Evolutionary conservation across 306 rosid genomes (phyloP), one percentile per base, ranked within the genome.

Genomic region (Citrullus amarus): DNA sequence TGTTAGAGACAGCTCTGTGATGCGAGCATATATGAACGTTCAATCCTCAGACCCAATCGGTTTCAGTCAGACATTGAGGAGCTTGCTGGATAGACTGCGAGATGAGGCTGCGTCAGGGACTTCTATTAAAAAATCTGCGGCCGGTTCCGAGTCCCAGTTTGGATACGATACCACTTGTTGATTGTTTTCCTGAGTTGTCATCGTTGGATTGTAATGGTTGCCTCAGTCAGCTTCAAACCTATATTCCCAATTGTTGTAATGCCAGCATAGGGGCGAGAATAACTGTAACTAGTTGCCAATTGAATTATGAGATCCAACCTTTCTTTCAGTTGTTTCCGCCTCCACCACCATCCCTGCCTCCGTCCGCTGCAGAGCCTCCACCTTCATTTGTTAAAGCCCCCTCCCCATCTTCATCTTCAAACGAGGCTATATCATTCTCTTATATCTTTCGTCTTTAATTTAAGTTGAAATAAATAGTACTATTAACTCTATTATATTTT

Each of bases 131-230:
- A 84, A 78, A 30, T 72, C 39, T 55, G 82, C 86, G 34, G 34
- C 34, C 34, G 34, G 4, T 46, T 46, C 51, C 51, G 9, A 9
- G 12, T 46, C 51, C 51, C 14, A 46, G 51, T 11, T 8, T 11
- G 51, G 12, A 2, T 46, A 46, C 51, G 13, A 43, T 80, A 58
- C 32, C 12, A 6, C 16, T 58, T 8, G 38, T 22, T 20, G 72
- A 80, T 25, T 80, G 82, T 54, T 58, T 34, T 44, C 78, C 78
- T 0, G 82, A 80, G 32, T 57, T 80, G 72, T 44, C 82, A 0
- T 51, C 9, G 13, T 11, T 25, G 30, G 51, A 71, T 1, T 80
- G 82, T 43, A 17, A 5, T 18, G 1, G 20, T 50, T 71, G 82
- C 60, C 50, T 71, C 14, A 46, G 10, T 18, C 59, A 57, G 22